These are phyloP conservation scores for Yarrowia keelungensis DNA, from an alignment of 805 yeast species.

Conservation along the genomic window DNA sequence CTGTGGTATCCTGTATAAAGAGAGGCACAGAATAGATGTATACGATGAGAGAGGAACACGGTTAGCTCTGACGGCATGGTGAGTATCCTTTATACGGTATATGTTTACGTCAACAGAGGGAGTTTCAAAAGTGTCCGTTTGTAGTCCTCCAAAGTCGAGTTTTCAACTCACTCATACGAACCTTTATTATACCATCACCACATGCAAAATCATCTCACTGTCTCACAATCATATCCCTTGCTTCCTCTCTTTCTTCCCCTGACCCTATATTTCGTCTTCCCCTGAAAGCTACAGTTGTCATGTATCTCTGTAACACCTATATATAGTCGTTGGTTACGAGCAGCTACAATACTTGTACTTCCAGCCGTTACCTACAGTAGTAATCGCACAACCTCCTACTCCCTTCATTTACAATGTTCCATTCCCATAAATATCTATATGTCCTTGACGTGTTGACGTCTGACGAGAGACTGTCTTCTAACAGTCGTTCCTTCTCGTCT, in stretches of 20 bases:
- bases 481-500: neutral
- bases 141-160: too few species aligned
- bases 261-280: constrained; percentile 7
- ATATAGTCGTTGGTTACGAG: neutral
- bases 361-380: too few species aligned
- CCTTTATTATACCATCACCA: too few species aligned
- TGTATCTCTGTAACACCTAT: constrained; percentile 20
- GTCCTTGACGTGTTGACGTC: constrained; percentile 1
- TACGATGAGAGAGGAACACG: too few species aligned
- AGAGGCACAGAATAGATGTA: neutral
- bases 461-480: too few species aligned
- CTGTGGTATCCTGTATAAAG: neutral
- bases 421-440: constrained; percentile 37
- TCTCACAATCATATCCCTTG: neutral
- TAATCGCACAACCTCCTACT: neutral
- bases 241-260: neutral
- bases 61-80: too few species aligned
- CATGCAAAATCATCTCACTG: neutral
- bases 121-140: neutral
- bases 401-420: constrained; percentile 14
- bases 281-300: constrained; percentile 21
- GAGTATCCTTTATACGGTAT: too few species aligned
- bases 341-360: neutral
- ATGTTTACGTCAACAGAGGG: neutral
- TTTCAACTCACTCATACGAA: too few species aligned